Evolutionary conservation across 1,284 basidiomycete genomes (phyloP).

Genomic region (Phylloporus sp.): DNA sequence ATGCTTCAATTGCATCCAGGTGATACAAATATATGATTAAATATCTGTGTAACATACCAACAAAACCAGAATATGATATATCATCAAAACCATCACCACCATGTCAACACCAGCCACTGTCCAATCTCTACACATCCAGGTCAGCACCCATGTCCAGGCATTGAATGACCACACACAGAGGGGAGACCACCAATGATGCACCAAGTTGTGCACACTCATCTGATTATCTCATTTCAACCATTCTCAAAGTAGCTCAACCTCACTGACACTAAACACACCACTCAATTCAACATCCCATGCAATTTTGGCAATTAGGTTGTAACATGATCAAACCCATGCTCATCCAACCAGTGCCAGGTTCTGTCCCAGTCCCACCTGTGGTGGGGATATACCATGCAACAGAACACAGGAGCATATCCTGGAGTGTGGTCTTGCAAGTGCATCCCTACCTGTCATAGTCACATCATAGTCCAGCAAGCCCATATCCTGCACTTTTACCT

Average conservation of each 20-base stretch:
- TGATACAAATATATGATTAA: too few species aligned
- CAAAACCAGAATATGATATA: too few species aligned
- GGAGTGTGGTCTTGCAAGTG: neutral
- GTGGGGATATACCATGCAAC: too few species aligned
- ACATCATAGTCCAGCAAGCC: constrained; percentile 23
- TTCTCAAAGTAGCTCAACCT: constrained; percentile 47
- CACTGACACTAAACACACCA: constrained; percentile 38
- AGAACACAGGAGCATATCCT: neutral
- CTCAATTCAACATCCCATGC: constrained; percentile 49
- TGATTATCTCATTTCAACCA: constrained; percentile 33
- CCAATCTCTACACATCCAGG: constrained; percentile 23
- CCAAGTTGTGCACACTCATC: constrained; percentile 47
- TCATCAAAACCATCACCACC: constrained; percentile 10
- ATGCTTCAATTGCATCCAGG: too few species aligned
- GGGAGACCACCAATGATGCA: constrained; percentile 60
- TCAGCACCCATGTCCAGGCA: constrained; percentile 4
- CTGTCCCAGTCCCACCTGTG: too few species aligned
- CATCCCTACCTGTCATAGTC: neutral
- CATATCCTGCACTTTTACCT: neutral
- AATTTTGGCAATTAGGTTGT: constrained; percentile 53
- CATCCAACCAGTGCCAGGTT: too few species aligned
- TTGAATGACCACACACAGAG: constrained; percentile 49
- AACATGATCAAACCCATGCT: constrained; percentile 23
- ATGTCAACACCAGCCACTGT: constrained; percentile 16
- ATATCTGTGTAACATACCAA: too few species aligned